Evolutionary conservation across 2,329 filamentous ascomycete species (phyloP), one percentile per base, ranked within the genome.

Genomic region (Trichoderma citrinoviride): DNA sequence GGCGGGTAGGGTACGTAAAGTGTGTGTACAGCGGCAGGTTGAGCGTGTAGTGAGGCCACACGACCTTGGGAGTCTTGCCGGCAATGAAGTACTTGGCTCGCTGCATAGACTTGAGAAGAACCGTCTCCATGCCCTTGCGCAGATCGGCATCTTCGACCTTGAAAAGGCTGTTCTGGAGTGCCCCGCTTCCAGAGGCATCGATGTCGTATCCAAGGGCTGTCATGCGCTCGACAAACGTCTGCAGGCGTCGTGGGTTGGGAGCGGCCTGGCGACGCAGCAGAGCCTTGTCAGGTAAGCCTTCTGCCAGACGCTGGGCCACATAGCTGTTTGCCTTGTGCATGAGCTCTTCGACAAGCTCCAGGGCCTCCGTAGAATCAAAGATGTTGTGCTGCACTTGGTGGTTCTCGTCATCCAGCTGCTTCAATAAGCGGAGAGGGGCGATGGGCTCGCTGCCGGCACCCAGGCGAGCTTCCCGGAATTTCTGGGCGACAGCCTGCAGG

Each of bases 401-500:
- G 77, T 98, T 98, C 82, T 99, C 95, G 71, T 99, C 95, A 71
- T 99, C 95, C 46, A 98, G 85, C 79, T 97, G 93, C 78, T 97
- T 93, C 67, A 98, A 82, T 53, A 99, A 85, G 65, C 95, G 90
- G 60, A 99, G 86, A 46, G 94, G 89, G 40, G 93, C 90, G 71
- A 97, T 91, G 14, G 90, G 87, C 68, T 90, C 87, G 49, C 87
- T 87, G 41, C 90, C 90, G 60, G 93, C 89, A 64, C 90, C 91
- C 66, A 97, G 90, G 66, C 95, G 90, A 56, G 87, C 83, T 79
- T 97, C 92, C 49, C 93, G 90, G 84, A 98, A 96, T 77, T 95
- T 97, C 74, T 93, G 90, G 5, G 93, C 87, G 68, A 97, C 87
- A 70, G 87, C 85, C 82, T 92, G 88, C 62, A 97, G 86, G 67